Evolutionary conservation across 768 basidiomycete species (phyloP).

Genomic region (Leucosporidium creatinivorum): DNA sequence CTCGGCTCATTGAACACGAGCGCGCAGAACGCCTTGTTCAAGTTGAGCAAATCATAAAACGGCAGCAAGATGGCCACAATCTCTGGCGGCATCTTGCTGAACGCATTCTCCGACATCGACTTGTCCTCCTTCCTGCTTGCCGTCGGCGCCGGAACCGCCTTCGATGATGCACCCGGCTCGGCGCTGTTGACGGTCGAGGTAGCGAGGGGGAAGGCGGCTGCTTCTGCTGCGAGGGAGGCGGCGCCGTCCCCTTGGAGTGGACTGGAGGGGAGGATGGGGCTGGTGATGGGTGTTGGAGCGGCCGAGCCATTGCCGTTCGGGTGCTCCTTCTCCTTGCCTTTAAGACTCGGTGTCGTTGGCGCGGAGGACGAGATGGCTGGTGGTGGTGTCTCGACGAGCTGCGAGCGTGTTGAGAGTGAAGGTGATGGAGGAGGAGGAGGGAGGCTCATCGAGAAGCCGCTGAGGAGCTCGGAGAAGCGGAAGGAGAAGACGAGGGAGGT

Average conservation of each 20-base stretch:
- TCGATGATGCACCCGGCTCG: too few species aligned
- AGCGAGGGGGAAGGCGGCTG: too few species aligned
- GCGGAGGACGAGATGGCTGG: background rate
- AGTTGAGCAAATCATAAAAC: slow-evolving; percentile 33
- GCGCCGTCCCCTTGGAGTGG: too few species aligned
- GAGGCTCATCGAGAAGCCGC: slow-evolving; percentile 9
- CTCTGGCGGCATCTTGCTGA: slow-evolving; percentile 21
- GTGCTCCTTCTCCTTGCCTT: slow-evolving; percentile 2
- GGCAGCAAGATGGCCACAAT: slow-evolving; percentile 23
- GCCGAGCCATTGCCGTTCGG: background rate
- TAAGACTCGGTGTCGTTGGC: background rate
- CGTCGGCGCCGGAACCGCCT: background rate
- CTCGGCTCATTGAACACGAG: slow-evolving; percentile 8
- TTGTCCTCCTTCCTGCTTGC: background rate
- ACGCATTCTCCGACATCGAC: slow-evolving; percentile 1
- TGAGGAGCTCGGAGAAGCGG: slow-evolving; percentile 6
- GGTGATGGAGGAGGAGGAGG: background rate
- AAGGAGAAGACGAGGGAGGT: slow-evolving; percentile 29
- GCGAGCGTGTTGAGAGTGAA: background rate
- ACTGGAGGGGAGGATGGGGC: too few species aligned
- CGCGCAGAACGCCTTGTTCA: slow-evolving; percentile 33
- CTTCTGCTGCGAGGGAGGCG: too few species aligned
- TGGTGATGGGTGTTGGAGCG: background rate
- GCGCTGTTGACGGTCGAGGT: too few species aligned
- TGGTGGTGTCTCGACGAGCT: too few species aligned